phyloP scores from a whole-genome alignment of 2,329 filamentous ascomycete genomes.

The Emmonsiellopsis sp. region DNA sequence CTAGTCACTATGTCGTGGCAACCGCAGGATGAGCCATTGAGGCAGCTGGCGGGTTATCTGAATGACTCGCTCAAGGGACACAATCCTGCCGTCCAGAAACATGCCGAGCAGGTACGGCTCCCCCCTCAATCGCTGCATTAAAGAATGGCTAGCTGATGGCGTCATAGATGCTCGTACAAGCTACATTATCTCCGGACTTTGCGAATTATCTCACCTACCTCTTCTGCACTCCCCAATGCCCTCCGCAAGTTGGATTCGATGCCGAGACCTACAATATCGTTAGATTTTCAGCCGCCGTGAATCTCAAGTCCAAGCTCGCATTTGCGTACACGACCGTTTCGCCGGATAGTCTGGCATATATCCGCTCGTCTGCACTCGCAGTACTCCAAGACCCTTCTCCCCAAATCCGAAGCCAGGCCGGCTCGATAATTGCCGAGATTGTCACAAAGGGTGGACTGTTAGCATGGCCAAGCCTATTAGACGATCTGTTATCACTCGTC shows the following conservation, averaged over 20 bases:
- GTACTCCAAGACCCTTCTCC: constrained; percentile 71
- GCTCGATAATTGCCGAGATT: constrained; percentile 89
- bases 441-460: constrained; percentile 75
- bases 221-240: constrained; percentile 60
- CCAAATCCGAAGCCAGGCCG: constrained; percentile 80
- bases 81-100: constrained; percentile 71
- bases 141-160: background rate
- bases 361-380: constrained; percentile 69
- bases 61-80: constrained; percentile 85
- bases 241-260: constrained; percentile 50
- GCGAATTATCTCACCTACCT: constrained; percentile 95
- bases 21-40: constrained; percentile 75
- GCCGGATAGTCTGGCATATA: constrained; percentile 61
- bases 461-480: constrained; percentile 83
- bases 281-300: constrained; percentile 79
- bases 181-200: constrained; percentile 80
- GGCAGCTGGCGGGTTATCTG: constrained; percentile 80
- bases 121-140: background rate
- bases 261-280: constrained; percentile 60
- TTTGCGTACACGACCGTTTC: constrained; percentile 66
- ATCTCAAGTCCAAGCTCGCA: constrained; percentile 91
- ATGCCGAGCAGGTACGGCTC: constrained; percentile 69
- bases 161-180: constrained; percentile 79
- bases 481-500: constrained; percentile 71
- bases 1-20: constrained; percentile 73